Evolutionary conservation across 768 basidiomycete genomes (phyloP), one percentile per base, ranked within the genome.

Genomic region (Phylloporus sp.): DNA sequence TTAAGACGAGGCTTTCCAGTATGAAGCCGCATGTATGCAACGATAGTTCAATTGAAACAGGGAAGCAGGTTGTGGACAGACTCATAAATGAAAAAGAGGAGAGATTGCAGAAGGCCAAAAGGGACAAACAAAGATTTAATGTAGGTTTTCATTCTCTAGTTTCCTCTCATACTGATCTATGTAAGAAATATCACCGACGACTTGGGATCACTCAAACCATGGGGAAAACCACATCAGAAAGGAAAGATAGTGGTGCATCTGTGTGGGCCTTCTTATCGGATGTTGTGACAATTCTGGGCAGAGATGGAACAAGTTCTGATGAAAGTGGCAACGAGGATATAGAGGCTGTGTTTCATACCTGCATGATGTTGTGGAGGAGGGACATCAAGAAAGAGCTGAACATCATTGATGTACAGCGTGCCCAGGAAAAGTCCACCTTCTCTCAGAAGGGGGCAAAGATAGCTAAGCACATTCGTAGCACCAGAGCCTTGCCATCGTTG

Each of bases 251-350:
- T 5, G 29, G 39, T 32, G 35, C 23, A 12, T 1, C 11, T n/a
- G 20, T 45, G 2, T 54, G 47, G 53, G 3, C 45, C 12, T 54
- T 49, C 18, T n/a, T 54, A 27, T 22, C 6, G 6, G 5, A 36
- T 9, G 2, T 54, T 11, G 31, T 54, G 5, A 31, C 3, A 1
- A 32, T 13, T 6, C 18, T 55, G 9, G 49, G 45, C 18, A 55
- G 20, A 18, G 32, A 55, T 47, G 49, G 45, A 13, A 50, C 40
- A 31, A 55, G 54, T 29, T 55, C 49, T 1, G 31, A 55, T n/a
- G 49, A 55, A 18, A 55, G 54, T 42, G 29, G 38, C 5, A 4
- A 55, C 6, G 15, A 54, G 22, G 43, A 50, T 6, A 49, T 40
- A 29, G 12, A 49, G 32, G 29, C 22, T 0, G 43, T 41, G 4